Conservation (phyloP, 1,284 basidiomycete genomes). For the Coriolopsis trogii region DNA sequence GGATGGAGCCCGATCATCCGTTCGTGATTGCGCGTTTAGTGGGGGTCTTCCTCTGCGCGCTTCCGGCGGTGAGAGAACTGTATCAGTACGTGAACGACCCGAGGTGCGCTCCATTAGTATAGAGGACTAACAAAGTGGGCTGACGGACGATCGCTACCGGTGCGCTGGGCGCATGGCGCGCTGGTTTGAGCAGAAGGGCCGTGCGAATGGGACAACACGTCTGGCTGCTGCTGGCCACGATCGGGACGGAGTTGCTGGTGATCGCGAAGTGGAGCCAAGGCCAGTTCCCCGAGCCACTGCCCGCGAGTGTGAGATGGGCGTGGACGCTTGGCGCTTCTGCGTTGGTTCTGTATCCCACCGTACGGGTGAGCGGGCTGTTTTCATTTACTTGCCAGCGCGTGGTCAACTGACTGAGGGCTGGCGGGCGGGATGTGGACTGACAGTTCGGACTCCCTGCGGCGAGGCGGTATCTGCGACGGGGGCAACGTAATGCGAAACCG, state of each 20-base stretch:
- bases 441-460: constrained; percentile 43
- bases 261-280: constrained; percentile 81
- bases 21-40: constrained; percentile 75
- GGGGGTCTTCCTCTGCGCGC: constrained; percentile 77
- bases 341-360: constrained; percentile 67
- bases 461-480: constrained; percentile 38
- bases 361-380: constrained; percentile 49
- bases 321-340: constrained; percentile 60
- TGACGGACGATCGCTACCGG: constrained; percentile 16
- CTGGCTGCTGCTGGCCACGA: constrained; percentile 82
- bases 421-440: too few relatives aligned
- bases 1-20: constrained; percentile 88
- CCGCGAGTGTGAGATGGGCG: constrained; percentile 61
- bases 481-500: constrained; percentile 29
- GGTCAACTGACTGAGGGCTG: constrained; percentile 19
- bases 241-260: constrained; percentile 73
- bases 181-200: constrained; percentile 52
- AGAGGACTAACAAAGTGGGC: constrained; percentile 3
- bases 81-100: constrained; percentile 81
- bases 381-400: constrained; percentile 1
- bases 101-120: constrained; percentile 49
- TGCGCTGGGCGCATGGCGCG: constrained; percentile 11
- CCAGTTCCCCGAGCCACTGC: constrained; percentile 67
- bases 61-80: constrained; percentile 80
- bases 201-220: constrained; percentile 87